A percentile compares a stretch with the other conserved stretches of the same genome.
Evolutionary conservation across 208 protist genomes (phyloP).

Genomic region (Leptomonas pyrrhocoris): DNA sequence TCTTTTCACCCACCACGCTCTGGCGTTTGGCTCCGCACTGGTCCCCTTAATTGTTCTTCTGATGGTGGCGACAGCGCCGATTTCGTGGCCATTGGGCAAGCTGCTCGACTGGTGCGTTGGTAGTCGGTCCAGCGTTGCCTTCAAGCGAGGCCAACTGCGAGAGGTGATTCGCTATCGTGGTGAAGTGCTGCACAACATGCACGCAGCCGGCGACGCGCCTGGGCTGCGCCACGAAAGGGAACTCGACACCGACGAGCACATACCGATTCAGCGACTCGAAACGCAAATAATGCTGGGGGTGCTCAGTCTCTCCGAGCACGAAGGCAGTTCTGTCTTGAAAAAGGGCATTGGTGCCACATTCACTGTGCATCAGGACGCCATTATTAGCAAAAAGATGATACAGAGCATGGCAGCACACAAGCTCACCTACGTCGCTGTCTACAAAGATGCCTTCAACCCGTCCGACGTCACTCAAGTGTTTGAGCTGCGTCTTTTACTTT

Average conservation of each 20-base stretch:
- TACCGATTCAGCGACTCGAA: slow-evolving; percentile 49
- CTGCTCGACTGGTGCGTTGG: slow-evolving; percentile 69
- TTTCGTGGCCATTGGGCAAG: slow-evolving; percentile 76
- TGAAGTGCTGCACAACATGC: slow-evolving; percentile 17
- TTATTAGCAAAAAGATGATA: slow-evolving; percentile 51
- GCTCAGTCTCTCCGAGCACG: slow-evolving; percentile 68
- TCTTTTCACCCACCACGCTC: slow-evolving; percentile 64
- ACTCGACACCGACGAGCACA: slow-evolving; percentile 32
- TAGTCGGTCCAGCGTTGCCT: slow-evolving; percentile 52
- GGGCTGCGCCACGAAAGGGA: slow-evolving; percentile 42
- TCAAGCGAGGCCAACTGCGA: slow-evolving; percentile 59
- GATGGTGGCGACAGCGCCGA: slow-evolving; percentile 62
- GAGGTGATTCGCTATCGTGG: slow-evolving; percentile 57
- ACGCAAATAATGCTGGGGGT: slow-evolving; percentile 73
- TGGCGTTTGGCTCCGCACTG: slow-evolving; percentile 51
- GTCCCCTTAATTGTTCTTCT: slow-evolving; percentile 51
- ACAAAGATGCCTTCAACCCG: slow-evolving; percentile 53
- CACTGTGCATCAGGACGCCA: slow-evolving; percentile 50
- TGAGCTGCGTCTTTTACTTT: slow-evolving; percentile 60
- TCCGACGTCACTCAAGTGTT: slow-evolving; percentile 58
- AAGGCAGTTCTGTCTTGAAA: slow-evolving; percentile 47
- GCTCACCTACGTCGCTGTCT: slow-evolving; percentile 57
- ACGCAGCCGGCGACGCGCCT: slow-evolving; percentile 10
- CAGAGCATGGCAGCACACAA: slow-evolving; percentile 48
- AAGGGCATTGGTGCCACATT: slow-evolving; percentile 48